These are phyloP conservation scores for Cutaneotrichosporon sp. DNA, from an alignment of 1,284 basidiomycete genomes.

Conservation along the genomic window DNA sequence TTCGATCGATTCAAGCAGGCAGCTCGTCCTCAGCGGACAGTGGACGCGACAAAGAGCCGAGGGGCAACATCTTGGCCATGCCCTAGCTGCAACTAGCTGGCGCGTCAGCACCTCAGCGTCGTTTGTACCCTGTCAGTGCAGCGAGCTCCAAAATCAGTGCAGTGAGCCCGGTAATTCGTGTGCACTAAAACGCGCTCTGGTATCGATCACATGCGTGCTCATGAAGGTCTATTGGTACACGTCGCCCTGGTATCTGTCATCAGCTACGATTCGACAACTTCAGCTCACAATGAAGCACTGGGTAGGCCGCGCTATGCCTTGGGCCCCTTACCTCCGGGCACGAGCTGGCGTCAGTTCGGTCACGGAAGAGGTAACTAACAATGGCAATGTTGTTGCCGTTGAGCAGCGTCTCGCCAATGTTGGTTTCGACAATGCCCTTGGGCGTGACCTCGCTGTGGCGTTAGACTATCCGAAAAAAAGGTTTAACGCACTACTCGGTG, in stretches of 20 bases:
- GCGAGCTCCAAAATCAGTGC: too few species aligned
- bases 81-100: too few species aligned
- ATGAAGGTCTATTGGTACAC: not conserved
- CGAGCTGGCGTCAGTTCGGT: constrained; percentile 8
- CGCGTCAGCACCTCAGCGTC: too few species aligned
- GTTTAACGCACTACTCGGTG: constrained; percentile 74
- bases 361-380: constrained; percentile 53
- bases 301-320: constrained; percentile 6
- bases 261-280: too few species aligned
- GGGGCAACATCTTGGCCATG: too few species aligned
- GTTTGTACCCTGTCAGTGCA: too few species aligned
- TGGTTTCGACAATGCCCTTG: constrained; percentile 73
- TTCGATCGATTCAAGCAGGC: too few species aligned
- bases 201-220: too few species aligned
- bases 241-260: not conserved
- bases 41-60: too few species aligned
- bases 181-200: too few species aligned
- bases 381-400: constrained; percentile 99
- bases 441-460: constrained; percentile 72
- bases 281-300: not conserved
- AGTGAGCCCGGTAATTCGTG: too few species aligned
- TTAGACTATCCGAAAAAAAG: not conserved
- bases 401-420: constrained; percentile 81
- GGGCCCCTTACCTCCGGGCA: constrained; percentile 18
- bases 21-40: too few species aligned